Evolutionary conservation across 768 basidiomycete species (phyloP), one percentile per base, ranked within the genome.

Genomic region (Tremella fuciformis): DNA sequence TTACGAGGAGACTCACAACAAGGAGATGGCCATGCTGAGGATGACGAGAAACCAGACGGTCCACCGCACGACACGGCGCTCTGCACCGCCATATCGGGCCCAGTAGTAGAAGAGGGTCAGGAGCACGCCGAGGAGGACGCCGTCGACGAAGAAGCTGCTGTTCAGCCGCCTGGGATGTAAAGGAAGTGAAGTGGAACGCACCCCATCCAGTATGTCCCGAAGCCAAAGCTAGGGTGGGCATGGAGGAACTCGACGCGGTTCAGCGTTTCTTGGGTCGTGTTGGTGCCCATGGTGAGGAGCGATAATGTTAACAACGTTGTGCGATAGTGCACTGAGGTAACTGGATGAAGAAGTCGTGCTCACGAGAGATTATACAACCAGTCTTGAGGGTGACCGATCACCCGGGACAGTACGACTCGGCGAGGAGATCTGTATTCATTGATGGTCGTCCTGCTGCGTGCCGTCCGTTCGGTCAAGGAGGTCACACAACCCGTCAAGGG

Each of bases 161-260:
- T n/a, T 55, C 41, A 55, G 53, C 41, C 11, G 13, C 6, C n/a
- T 15, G 3, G 19, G 16, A 54, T 40, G 2, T 46, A 21, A 41
- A 18, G 13, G 11, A 11, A 34, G 9, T 21, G 25, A 26, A 13
- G 19, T 7, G 22, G 16, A 13, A 48, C 55, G 13, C 34, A 48
- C 55, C 44, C 55, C 7, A 56, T 18, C 40, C 41, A 42, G 22
- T 56, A 56, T 18, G 55, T 40, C 15, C 40, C 18, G 18, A 56
- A 26, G 22, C 9, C 21, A 41, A 41, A 41, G 18, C 13, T 18
- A 44, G 9, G 21, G 25, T 22, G 42, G 24, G 42, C 40, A 8
- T 11, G 11, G 13, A 78, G 3, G 65, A 78, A 48, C 69, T 69
- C 18, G 79, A 79, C 22, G 77, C 78, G 4, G 57, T 66, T 1